These are phyloP conservation scores for Fusarium falciforme DNA, from an alignment of 2,329 filamentous ascomycete species.

Conservation along the genomic window DNA sequence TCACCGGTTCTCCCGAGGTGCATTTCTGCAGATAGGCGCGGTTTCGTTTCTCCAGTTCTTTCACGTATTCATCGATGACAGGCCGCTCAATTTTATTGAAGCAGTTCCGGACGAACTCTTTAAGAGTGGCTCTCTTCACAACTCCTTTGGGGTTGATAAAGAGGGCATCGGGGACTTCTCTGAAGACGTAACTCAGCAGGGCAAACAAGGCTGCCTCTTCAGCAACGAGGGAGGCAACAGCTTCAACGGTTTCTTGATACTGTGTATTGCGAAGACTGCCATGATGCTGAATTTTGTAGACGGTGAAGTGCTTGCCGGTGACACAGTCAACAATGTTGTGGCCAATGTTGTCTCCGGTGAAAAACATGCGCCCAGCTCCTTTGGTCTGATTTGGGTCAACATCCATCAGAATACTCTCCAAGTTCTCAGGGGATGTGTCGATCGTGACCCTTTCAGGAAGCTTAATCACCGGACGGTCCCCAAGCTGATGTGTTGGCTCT, in stretches of 20 bases:
- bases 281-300: not conserved
- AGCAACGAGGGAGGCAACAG: not conserved
- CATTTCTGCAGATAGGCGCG: not conserved
- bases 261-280: not conserved
- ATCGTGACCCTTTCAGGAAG: not conserved
- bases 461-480: not conserved
- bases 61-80: not conserved
- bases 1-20: not conserved
- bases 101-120: not conserved
- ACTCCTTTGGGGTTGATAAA: not conserved
- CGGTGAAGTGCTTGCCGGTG: not conserved
- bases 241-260: not conserved
- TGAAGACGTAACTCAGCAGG: not conserved
- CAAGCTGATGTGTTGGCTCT: not conserved
- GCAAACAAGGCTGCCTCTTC: not conserved
- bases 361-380: not conserved
- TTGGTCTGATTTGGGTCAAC: not conserved
- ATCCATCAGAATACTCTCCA: not conserved
- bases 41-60: not conserved
- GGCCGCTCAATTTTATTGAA: not conserved
- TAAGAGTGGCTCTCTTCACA: not conserved
- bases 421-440: not conserved
- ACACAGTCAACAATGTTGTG: not conserved
- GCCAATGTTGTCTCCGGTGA: not conserved
- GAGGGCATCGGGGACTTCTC: not conserved